Evolutionary conservation across 78 protist genomes (phyloP).

Genomic region (slime mould (Dictyostelium discoideum)): DNA sequence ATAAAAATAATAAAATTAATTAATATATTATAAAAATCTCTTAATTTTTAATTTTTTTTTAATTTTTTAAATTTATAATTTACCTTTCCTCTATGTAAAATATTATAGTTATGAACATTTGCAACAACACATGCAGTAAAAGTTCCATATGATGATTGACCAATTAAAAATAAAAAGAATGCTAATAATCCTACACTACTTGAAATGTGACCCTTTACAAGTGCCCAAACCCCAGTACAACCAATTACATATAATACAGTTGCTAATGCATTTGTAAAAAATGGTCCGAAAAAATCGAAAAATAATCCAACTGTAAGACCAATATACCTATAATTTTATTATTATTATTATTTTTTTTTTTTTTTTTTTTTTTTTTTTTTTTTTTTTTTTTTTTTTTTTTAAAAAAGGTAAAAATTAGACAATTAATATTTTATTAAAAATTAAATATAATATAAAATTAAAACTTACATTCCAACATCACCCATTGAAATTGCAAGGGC

Average conservation of each 20-base stretch:
- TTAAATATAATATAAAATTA: no score
- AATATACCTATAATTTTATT: not conserved
- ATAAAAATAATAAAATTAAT: not conserved
- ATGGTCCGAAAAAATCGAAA: conserved; percentile 57
- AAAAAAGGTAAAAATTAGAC: not conserved
- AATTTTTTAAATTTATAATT: not conserved
- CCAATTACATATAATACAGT: conserved; percentile 9
- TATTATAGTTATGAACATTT: conserved; percentile 31
- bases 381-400: not conserved
- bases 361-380: not conserved
- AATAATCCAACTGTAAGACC: conserved; percentile 61
- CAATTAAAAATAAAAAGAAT: conserved; percentile 59
- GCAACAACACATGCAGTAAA: conserved; percentile 53
- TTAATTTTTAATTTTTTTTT: no score
- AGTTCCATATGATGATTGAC: conserved; percentile 47
- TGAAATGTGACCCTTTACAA: not conserved
- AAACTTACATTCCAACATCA: conserved; percentile 51
- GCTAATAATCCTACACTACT: not conserved
- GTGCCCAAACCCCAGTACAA: conserved; percentile 29
- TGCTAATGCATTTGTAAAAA: conserved; percentile 18
- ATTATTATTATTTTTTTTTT: no score
- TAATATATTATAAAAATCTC: not conserved
- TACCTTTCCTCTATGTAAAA: conserved; percentile 45
- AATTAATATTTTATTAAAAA: no score
- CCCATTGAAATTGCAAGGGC: conserved; percentile 30